phyloP scores from a whole-genome alignment of 225 moss, liverwort and hornwort genomes.

The Sphagnum tenellum region DNA sequence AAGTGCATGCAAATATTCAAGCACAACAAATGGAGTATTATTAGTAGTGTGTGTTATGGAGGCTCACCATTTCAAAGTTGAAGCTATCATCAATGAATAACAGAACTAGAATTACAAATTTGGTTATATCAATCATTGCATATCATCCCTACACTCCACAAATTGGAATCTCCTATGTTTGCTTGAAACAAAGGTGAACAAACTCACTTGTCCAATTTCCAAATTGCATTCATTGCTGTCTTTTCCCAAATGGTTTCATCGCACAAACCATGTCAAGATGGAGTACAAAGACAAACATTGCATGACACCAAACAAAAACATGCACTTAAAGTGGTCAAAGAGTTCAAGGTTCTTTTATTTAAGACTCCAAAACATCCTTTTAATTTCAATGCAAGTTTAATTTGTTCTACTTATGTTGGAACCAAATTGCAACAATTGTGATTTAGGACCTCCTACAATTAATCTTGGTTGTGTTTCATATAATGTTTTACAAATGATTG shows the following conservation, averaged over 20 bases:
- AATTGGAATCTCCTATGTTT: slow-evolving; percentile 91
- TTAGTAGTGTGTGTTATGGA: not conserved
- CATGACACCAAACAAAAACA: too few species aligned
- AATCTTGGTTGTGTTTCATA: slow-evolving; percentile 79
- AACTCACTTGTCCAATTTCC: not conserved
- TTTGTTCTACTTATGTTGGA: too few species aligned
- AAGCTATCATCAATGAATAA: slow-evolving; percentile 93
- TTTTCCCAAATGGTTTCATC: not conserved
- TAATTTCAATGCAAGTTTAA: too few species aligned
- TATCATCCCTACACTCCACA: slow-evolving; percentile 95
- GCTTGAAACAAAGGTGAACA: slow-evolving; percentile 22
- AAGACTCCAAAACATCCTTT: too few species aligned
- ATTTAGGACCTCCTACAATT: slow-evolving; percentile 79
- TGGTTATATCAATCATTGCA: slow-evolving; percentile 97
- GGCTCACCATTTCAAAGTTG: slow-evolving; percentile 92
- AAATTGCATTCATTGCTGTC: not conserved
- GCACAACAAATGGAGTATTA: too few species aligned
- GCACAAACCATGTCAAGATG: too few species aligned
- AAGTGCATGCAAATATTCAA: too few species aligned
- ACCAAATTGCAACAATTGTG: slow-evolving; percentile 77
- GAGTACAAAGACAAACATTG: too few species aligned
- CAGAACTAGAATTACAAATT: slow-evolving; percentile 93
- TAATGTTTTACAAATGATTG: slow-evolving; percentile 92
- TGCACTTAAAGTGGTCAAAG: too few species aligned
- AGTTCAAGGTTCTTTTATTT: too few species aligned